Evolutionary conservation across 805 yeast genomes (phyloP), one percentile per base, ranked within the genome.

Genomic region (Yueomyces sinensis): DNA sequence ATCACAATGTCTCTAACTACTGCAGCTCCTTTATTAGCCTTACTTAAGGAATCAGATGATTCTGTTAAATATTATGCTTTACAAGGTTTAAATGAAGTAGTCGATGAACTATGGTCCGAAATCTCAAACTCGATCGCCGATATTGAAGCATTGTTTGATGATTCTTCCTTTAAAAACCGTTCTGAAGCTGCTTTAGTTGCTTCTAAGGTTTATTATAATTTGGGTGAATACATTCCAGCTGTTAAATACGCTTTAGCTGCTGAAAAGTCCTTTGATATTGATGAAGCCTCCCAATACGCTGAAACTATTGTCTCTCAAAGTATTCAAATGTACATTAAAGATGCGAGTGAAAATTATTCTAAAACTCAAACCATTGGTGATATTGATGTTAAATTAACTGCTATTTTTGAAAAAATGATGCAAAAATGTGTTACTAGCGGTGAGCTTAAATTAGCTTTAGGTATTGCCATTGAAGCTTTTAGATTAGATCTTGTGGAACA

Each of bases 81-180:
- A 51, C 65, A 77, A 37, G 76, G 94, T 15, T 72, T 91, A 44
- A 82, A 86, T 54, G 70, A 63, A 19, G 71, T 81, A 33, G 95
- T 84, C 34, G 94, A 86, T 61, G 87, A 83, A 58, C 68, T 84
- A 39, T 91, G 98, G 98, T 84, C 98, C 3, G 97, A 91, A 63
- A 82, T 91, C 38, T 94, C 98, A 38, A 91, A 91, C 61, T 76
- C 72, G 50, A 73, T 91, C 41, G 66, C 82, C 20, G 86, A 82
- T 36, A 81, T 91, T 49, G 98, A 91, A 62, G 94, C 84, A 43
- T 65, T 91, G 36, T 86, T 78, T 50, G 97, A 91, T 60, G 94
- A 89, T 55, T 68, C 71, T 39, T 58, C 68, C 17, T 91, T 89
- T 58, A 74, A 75, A 36, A 75, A 80, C 41, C 72, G 93, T 46